phyloP scores from a whole-genome alignment of 2,329 filamentous ascomycete genomes.

The Colletotrichum costaricense region DNA sequence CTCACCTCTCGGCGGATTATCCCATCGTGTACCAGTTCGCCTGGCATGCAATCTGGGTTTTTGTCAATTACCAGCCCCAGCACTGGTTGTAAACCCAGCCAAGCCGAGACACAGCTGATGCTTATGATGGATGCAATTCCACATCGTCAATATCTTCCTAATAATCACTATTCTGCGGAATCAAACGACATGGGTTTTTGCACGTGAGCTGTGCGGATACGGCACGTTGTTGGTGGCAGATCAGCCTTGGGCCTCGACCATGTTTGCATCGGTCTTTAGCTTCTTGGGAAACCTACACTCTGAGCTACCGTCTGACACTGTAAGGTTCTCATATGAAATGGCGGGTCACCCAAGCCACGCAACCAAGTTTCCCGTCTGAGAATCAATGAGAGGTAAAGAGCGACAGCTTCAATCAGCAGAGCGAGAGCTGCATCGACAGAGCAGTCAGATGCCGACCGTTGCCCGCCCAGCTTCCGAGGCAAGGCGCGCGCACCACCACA shows the following conservation, averaged over 20 bases:
- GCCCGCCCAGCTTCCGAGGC: conserved; percentile 24
- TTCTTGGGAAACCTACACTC: not conserved
- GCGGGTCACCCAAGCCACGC: not conserved
- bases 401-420: not conserved
- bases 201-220: not conserved
- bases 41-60: not conserved
- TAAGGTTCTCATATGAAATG: not conserved
- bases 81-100: not conserved
- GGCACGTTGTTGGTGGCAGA: not conserved
- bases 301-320: too few relatives aligned
- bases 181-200: not conserved
- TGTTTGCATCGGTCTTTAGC: not conserved
- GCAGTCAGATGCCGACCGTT: conserved; percentile 27
- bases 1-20: conserved; percentile 23
- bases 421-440: not conserved
- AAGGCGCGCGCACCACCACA: conserved; percentile 5
- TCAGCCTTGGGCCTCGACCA: not conserved
- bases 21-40: not conserved
- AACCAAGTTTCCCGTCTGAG: not conserved
- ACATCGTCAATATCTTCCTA: not conserved
- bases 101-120: not conserved
- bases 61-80: not conserved
- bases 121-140: not conserved
- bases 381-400: not conserved
- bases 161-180: not conserved